Evolutionary conservation across 129 eudicot genomes (phyloP).

Genomic region (Chrysanthemum makinoi): DNA sequence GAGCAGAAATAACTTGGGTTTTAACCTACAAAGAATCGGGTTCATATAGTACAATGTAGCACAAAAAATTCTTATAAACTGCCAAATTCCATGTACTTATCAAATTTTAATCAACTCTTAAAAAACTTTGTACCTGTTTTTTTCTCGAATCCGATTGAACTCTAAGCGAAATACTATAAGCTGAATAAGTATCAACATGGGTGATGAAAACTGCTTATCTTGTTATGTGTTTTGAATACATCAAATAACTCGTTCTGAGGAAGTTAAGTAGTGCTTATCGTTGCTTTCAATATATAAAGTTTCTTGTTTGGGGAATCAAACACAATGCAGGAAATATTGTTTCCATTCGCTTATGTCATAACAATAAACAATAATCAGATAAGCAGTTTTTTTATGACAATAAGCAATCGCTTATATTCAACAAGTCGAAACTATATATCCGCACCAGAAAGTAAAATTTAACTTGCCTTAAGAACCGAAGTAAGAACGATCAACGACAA

Average conservation of each 20-base stretch:
- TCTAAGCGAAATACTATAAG: neutral
- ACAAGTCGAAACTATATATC: too few species aligned
- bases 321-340: too few species aligned
- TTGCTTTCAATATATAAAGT: too few species aligned
- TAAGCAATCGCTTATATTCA: too few species aligned
- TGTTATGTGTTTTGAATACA: too few species aligned
- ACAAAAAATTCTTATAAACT: neutral
- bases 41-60: neutral
- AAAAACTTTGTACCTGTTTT: conserved; percentile 11
- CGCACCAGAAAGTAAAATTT: neutral
- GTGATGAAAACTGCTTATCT: too few species aligned
- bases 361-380: neutral
- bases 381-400: neutral
- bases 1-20: conserved; percentile 1
- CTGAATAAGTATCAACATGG: neutral
- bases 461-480: conserved; percentile 75
- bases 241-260: too few species aligned
- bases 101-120: conserved; percentile 11
- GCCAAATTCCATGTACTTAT: neutral
- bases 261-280: too few species aligned
- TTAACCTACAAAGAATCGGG: neutral
- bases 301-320: too few species aligned
- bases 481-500: conserved; percentile 76
- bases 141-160: conserved; percentile 2
- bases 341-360: too few species aligned